A percentile compares a stretch with the other conserved stretches of the same genome.
These are phyloP conservation scores for Colletotrichum falcatum DNA, from an alignment of 2,329 filamentous ascomycete genomes.

Conservation along the genomic window DNA sequence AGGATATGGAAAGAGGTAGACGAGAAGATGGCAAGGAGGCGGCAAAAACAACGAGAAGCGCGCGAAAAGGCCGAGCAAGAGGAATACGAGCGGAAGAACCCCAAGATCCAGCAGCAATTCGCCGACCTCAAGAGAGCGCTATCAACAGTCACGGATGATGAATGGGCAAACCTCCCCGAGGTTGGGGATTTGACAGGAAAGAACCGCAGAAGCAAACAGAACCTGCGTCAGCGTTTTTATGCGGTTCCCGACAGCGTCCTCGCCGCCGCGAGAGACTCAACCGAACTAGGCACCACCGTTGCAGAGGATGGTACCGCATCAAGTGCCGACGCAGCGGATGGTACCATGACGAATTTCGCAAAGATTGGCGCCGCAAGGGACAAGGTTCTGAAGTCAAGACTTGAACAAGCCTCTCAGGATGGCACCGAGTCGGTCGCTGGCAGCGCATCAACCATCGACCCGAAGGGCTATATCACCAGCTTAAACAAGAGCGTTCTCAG, in stretches of 20 bases:
- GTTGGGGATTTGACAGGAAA: slow-evolving; percentile 97
- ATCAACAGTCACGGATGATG: slow-evolving; percentile 89
- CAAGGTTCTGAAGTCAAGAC: slow-evolving; percentile 92
- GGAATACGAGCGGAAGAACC: slow-evolving; percentile 97
- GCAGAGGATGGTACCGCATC: slow-evolving; percentile 77
- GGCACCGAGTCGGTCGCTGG: slow-evolving; percentile 77
- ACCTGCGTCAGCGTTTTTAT: slow-evolving; percentile 87
- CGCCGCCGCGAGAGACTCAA: slow-evolving; percentile 83
- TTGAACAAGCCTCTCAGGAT: slow-evolving; percentile 87
- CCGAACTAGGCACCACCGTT: slow-evolving; percentile 90
- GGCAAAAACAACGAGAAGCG: slow-evolving; percentile 92
- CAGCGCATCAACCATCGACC: slow-evolving; percentile 90
- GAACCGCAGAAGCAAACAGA: slow-evolving; percentile 87
- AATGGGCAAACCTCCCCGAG: slow-evolving; percentile 96
- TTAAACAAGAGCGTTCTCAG: slow-evolving; percentile 84
- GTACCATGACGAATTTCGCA: slow-evolving; percentile 97
- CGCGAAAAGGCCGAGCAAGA: slow-evolving; percentile 91
- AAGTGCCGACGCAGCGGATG: slow-evolving; percentile 70
- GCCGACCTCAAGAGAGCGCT: slow-evolving; percentile 94
- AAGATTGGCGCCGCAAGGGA: slow-evolving; percentile 96
- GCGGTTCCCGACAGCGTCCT: slow-evolving; percentile 97
- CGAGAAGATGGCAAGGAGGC: slow-evolving; percentile 93
- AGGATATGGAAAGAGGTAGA: slow-evolving; percentile 95
- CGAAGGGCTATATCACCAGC: slow-evolving; percentile 95
- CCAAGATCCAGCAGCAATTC: slow-evolving; percentile 98